These are phyloP conservation scores for Talaromyces sp. DNA, from an alignment of 2,329 filamentous ascomycete genomes.

Conservation along the genomic window DNA sequence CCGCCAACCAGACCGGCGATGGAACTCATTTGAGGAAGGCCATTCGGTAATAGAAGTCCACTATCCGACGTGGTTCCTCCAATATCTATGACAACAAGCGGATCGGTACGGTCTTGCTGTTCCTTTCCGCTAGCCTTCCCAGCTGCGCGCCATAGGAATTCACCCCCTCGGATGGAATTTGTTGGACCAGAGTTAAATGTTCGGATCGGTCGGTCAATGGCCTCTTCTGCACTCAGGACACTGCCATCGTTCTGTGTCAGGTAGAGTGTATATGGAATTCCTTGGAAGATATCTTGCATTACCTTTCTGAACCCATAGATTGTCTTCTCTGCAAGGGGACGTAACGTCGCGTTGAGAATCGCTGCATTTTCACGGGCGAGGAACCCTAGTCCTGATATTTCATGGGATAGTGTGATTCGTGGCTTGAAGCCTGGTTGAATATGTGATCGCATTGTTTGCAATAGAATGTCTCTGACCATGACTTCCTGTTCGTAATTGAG, in stretches of 20 bases:
- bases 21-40: conserved; percentile 56
- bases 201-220: conserved; percentile 46
- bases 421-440: conserved; percentile 28
- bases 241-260: conserved; percentile 52
- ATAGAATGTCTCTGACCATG: conserved; percentile 45
- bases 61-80: conserved; percentile 60
- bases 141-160: conserved; percentile 24
- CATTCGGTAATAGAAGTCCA: conserved; percentile 52
- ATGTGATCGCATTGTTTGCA: conserved; percentile 33
- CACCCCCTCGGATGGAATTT: conserved; percentile 51
- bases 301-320: background rate
- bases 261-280: background rate
- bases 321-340: background rate
- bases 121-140: background rate
- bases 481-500: conserved; percentile 54
- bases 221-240: conserved; percentile 44
- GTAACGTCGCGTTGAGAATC: conserved; percentile 44
- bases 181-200: conserved; percentile 51
- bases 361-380: conserved; percentile 49
- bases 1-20: conserved; percentile 55
- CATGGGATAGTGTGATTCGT: conserved; percentile 26
- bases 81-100: conserved; percentile 51
- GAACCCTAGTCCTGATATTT: conserved; percentile 30
- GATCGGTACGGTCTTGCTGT: conserved; percentile 11
- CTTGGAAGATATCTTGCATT: background rate